Conservation (phyloP, 1,139 yeast genomes). For the Sugiyamaella grinbergsii region DNA sequence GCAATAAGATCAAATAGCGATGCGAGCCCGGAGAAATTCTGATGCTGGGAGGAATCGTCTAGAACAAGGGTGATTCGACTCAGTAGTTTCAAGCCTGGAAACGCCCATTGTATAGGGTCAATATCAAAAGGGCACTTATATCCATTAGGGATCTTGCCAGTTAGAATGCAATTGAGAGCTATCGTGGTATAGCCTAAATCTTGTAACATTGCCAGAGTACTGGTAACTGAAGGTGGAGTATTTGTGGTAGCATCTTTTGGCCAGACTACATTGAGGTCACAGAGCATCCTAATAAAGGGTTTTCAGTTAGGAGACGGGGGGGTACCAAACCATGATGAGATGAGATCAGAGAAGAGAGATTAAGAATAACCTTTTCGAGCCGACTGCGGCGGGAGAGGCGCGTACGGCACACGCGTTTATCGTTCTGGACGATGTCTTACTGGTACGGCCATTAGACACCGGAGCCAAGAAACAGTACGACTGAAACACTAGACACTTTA, state of each 20-base stretch:
- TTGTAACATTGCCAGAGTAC: slow-evolving; percentile 33
- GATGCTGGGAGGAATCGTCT: slow-evolving; percentile 78
- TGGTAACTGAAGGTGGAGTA: slow-evolving; percentile 26
- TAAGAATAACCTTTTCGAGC: too few relatives aligned
- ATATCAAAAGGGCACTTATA: slow-evolving; percentile 36
- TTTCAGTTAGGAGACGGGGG: too few relatives aligned
- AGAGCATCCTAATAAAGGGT: slow-evolving; percentile 51
- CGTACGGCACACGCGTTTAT: too few relatives aligned
- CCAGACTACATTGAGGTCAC: slow-evolving; percentile 84
- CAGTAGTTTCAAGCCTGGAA: slow-evolving; percentile 56
- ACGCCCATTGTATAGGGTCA: slow-evolving; percentile 37
- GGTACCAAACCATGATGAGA: not conserved
- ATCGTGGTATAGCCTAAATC: slow-evolving; percentile 68
- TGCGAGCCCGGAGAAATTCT: slow-evolving; percentile 43
- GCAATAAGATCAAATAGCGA: slow-evolving; percentile 72
- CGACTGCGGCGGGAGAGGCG: too few relatives aligned
- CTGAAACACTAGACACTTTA: too few relatives aligned
- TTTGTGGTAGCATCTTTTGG: slow-evolving; percentile 55
- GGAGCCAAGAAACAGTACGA: too few relatives aligned
- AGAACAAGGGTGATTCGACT: slow-evolving; percentile 74
- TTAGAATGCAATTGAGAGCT: slow-evolving; percentile 69
- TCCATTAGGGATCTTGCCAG: slow-evolving; percentile 60
- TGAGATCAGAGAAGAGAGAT: not conserved
- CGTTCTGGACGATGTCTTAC: too few relatives aligned
- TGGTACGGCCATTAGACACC: too few relatives aligned